Evolutionary conservation across 495 filamentous ascomycete genomes (phyloP), one percentile per base, ranked within the genome.

Genomic region (Jackrogersella minutella): DNA sequence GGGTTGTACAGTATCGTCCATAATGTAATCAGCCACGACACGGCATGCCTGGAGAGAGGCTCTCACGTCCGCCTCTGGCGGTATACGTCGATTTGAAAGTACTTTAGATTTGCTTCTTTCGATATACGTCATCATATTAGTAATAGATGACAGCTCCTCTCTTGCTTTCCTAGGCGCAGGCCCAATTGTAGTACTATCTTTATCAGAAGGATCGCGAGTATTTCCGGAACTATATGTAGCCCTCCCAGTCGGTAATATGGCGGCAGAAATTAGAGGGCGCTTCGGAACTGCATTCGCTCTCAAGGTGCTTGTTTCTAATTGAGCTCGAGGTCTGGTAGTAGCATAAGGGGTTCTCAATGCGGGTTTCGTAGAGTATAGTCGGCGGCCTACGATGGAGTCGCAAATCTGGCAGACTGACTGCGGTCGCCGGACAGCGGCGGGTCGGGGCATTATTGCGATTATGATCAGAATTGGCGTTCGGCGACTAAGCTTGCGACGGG

Each of bases 321-420:
- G 41, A 2, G 30, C 37, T 41, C 47, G 58, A 47, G 43, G 49
- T 26, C 43, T 58, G 1, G 60, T 16, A 26, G 59, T 11, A 16
- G 43, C 40, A 66, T 58, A 61, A 28, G 24, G 60, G 58, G 50
- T 8, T 24, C 43, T 56, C 19, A 49, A 46, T 30, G 50, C 7
- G 1, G 61, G 67, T 10, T 56, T 62, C 5, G 58, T 62, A 5
- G 62, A 49, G 30, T 61, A 36, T 21, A 63, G 60, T 21, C 66
- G 70, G 10, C 51, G 66, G 22, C 53, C 31, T 3, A 63, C 49
- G 24, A 70, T 62, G n/a, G 64, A 70, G 16, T 73, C 66, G 58
- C 72, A 74, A 9, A 74, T 73, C 22, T 73, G 72, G 26, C 72
- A 72, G 8, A 74, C 54, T 0, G 64, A 39, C 33, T 40, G 69